Evolutionary conservation across 495 filamentous ascomycete genomes (phyloP).

Genomic region (Coniosporium apollinis): DNA sequence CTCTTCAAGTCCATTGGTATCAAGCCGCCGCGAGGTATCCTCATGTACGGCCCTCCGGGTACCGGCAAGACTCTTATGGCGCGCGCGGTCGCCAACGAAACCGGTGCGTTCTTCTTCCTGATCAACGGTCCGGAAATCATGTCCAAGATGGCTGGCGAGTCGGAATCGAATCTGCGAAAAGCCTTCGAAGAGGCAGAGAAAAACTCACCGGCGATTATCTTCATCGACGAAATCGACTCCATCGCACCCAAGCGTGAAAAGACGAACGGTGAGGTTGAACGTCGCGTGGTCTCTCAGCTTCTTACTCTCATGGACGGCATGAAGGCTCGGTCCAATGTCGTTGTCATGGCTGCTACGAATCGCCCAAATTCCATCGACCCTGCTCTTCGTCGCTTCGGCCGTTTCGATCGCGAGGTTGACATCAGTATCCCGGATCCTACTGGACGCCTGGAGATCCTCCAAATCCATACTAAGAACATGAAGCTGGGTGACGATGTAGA

Average conservation of each 20-base stretch:
- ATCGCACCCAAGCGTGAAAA: conserved; percentile 99
- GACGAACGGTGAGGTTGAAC: conserved; percentile 98
- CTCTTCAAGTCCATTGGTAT: conserved; percentile 99
- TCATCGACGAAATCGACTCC: conserved; percentile 98
- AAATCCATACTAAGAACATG: conserved; percentile 99
- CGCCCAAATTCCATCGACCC: conserved; percentile 96
- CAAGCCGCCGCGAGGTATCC: conserved; percentile 95
- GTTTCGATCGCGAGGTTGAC: conserved; percentile 97
- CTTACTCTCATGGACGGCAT: conserved; percentile 98
- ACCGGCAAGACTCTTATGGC: conserved; percentile 99
- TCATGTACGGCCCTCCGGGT: conserved; percentile 94
- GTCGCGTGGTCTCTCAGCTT: conserved; percentile 93
- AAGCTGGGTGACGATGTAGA: conserved; percentile 95
- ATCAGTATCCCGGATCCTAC: conserved; percentile 97
- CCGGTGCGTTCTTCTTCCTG: conserved; percentile 96
- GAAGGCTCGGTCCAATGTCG: conserved; percentile 96
- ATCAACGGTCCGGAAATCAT: conserved; percentile 99
- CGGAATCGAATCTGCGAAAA: conserved; percentile 91
- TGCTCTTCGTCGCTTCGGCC: conserved; percentile 89
- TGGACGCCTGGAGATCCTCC: conserved; percentile 93
- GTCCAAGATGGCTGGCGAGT: conserved; percentile 99
- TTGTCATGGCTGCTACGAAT: conserved; percentile 98
- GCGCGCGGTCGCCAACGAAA: conserved; percentile 96
- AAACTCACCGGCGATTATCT: conserved; percentile 98
- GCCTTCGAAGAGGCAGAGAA: conserved; percentile 99